Evolutionary conservation across 2,329 filamentous ascomycete species (phyloP).

Genomic region (Alternaria arborescens): DNA sequence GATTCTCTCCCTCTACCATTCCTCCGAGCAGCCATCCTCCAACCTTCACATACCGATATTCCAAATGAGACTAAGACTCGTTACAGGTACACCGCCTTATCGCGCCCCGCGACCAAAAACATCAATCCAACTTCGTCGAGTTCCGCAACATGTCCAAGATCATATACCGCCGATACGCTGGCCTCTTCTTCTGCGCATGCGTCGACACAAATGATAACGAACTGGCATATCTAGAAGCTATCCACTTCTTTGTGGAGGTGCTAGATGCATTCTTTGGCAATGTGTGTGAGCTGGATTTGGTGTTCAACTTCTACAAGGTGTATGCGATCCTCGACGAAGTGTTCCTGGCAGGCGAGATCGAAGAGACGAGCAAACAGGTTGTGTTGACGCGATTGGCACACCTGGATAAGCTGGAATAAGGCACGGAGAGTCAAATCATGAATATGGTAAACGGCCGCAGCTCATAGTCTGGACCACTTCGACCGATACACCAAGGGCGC

Average conservation of each 20-base stretch:
- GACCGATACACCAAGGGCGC: not conserved
- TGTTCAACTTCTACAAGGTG: slow-evolving; percentile 80
- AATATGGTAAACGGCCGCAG: not conserved
- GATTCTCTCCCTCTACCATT: not conserved
- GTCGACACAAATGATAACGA: slow-evolving; percentile 99
- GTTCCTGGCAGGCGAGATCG: slow-evolving; percentile 95
- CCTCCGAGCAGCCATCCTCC: not conserved
- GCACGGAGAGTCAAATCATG: not conserved
- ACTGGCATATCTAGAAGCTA: slow-evolving; percentile 93
- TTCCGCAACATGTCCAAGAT: slow-evolving; percentile 88
- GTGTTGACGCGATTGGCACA: slow-evolving; percentile 94
- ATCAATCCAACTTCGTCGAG: slow-evolving; percentile 99
- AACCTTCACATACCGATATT: not conserved
- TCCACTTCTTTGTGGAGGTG: slow-evolving; percentile 99
- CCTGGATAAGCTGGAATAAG: slow-evolving; percentile 89
- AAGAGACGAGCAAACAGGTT: slow-evolving; percentile 98
- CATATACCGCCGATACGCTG: slow-evolving; percentile 96
- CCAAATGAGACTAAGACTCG: not conserved
- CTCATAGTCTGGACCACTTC: not conserved
- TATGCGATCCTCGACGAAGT: slow-evolving; percentile 99
- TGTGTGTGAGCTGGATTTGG: slow-evolving; percentile 95
- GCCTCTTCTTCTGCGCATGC: slow-evolving; percentile 98
- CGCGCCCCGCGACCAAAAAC: slow-evolving; percentile 96
- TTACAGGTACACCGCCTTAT: slow-evolving; percentile 95
- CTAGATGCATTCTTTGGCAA: slow-evolving; percentile 99